phyloP scores from a whole-genome alignment of 2,329 filamentous ascomycete genomes.

The Aureobasidium sp. region DNA sequence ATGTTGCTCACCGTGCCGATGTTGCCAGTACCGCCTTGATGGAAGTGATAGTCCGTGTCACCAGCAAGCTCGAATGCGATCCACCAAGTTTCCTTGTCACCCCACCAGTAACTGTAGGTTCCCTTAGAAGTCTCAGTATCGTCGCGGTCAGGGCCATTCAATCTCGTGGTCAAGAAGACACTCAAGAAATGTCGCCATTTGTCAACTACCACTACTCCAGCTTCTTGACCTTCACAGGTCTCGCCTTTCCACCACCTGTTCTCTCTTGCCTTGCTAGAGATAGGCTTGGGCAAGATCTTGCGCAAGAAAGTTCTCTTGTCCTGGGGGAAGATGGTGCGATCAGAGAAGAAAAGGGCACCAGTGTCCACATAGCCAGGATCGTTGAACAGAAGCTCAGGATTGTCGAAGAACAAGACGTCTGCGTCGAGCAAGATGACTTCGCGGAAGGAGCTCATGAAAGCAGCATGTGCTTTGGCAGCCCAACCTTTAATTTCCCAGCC shows the following conservation, averaged over 20 bases:
- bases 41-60: conserved; percentile 39
- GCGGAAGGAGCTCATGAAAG: conserved; percentile 41
- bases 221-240: conserved; percentile 38
- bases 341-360: conserved; percentile 43
- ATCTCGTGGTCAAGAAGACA: conserved; percentile 35
- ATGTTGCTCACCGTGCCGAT: conserved; percentile 28
- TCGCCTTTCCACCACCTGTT: conserved; percentile 33
- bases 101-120: conserved; percentile 29
- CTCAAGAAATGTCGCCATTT: conserved; percentile 42
- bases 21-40: conserved; percentile 34
- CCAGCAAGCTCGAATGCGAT: conserved; percentile 42
- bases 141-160: conserved; percentile 42
- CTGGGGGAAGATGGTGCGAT: conserved; percentile 38
- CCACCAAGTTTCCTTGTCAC: conserved; percentile 47
- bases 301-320: conserved; percentile 35
- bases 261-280: conserved; percentile 35
- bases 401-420: conserved; percentile 38
- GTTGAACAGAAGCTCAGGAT: conserved; percentile 38
- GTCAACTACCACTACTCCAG: conserved; percentile 42
- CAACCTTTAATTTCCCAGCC: conserved; percentile 41
- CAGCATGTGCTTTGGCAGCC: conserved; percentile 43
- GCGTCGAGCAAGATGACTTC: conserved; percentile 44
- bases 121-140: conserved; percentile 32
- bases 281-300: conserved; percentile 38
- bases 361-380: conserved; percentile 37